Base-by-base conservation (phyloP, 2,329 filamentous ascomycete species). In the Gyromitra esculenta region DNA sequence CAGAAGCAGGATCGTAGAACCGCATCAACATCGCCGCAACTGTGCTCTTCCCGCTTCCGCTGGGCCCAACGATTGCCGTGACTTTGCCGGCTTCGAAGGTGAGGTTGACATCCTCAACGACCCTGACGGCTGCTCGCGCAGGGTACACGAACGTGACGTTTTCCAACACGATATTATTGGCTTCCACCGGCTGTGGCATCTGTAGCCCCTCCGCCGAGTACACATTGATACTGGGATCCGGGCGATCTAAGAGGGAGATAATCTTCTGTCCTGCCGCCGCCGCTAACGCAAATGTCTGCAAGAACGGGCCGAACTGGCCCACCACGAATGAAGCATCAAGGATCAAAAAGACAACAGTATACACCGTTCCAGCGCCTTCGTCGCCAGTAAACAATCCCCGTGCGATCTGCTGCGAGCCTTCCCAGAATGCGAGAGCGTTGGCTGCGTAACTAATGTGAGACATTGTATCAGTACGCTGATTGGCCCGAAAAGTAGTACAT, bases 341-440 rank as follows among this genome's bases (percentile, higher is more conserved):
- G 9, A 91, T 87, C 39, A 91, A 84, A 68, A 91, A 89, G 11
- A 91, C 88, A 39, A 90, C 89, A 0, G 89, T 89, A 79, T 90
- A 91, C 2, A 78, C 73, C 0, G 86, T 87, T 43, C 87, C 86
- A 35, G 86, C 86, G 54, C 82, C 80, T n/a, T 81, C 79, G 48
- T 80, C 81, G 1, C 76, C 77, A 1, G 43, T 54, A n/a, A 76
- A 75, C 1, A 67, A 35, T 13, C 76, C 79, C 5, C 63, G 73
- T 9, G 85, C 86, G 54, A 90, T 86, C 66, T 86, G 86, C 45
- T 84, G 85, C 77, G 88, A 89, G 62, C 90, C 90, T 81, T 91
- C 87, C 89, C 89, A 92, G 81, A 91, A 91, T 0, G 90, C 89
- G 13, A 92, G 84, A 0, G 88, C 89, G 81, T 91, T 91, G 5